These are phyloP conservation scores for Penicillium alfredii DNA, from an alignment of 495 filamentous ascomycete genomes.

Conservation along the genomic window DNA sequence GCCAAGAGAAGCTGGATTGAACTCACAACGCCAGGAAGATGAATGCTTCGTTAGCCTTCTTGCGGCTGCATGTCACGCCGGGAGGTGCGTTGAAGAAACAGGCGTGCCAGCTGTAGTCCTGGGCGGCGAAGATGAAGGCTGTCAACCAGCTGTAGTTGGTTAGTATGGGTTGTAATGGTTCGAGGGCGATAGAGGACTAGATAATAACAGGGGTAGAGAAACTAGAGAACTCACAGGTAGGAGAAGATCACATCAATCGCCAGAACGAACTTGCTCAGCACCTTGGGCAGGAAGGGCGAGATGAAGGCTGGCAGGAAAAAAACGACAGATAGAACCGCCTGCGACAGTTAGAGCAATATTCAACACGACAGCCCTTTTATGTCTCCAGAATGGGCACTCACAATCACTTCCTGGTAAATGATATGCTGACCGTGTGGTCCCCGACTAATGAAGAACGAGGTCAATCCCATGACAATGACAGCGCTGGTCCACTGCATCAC, in stretches of 20 bases:
- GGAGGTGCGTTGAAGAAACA: conserved; percentile 31
- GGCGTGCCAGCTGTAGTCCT: conserved; percentile 44
- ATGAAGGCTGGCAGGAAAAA: conserved; percentile 55
- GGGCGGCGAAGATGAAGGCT: conserved; percentile 52
- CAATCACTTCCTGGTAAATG: conserved; percentile 53
- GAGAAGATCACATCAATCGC: conserved; percentile 57
- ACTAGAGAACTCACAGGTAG: conserved; percentile 44
- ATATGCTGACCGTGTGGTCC: conserved; percentile 38
- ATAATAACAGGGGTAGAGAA: background rate
- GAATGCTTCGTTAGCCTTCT: conserved; percentile 52
- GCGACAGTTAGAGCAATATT: background rate
- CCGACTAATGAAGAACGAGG: conserved; percentile 48
- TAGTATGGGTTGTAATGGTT: conserved; percentile 1
- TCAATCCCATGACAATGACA: conserved; percentile 56
- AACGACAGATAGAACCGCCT: conserved; percentile 51
- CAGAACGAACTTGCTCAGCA: conserved; percentile 40
- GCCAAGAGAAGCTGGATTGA: no score
- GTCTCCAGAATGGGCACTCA: conserved; percentile 31
- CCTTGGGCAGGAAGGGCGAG: conserved; percentile 42
- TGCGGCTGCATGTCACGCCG: conserved; percentile 24
- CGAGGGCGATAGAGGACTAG: no score
- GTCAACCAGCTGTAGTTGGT: conserved; percentile 49
- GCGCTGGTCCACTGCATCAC: conserved; percentile 48
- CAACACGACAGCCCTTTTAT: no score
- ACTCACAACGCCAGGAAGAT: conserved; percentile 59